Conservation (phyloP, 2,329 filamentous ascomycete species). For the Fusarium pseudoanthophilum region DNA sequence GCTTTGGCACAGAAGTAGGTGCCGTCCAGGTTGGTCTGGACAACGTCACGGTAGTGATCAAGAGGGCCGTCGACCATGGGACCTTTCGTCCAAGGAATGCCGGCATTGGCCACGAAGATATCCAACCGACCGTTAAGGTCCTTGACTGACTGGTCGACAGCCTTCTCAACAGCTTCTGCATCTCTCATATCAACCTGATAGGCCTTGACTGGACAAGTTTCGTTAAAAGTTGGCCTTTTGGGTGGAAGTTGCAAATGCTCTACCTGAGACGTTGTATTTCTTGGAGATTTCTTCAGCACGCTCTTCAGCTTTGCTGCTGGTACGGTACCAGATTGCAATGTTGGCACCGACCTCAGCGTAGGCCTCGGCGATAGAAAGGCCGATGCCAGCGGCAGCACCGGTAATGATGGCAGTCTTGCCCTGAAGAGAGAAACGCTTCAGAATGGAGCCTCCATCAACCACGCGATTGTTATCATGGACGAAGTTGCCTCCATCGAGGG, state of each 20-base stretch:
- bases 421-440: constrained; percentile 67
- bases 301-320: constrained; percentile 68
- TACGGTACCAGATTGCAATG: constrained; percentile 75
- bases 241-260: constrained; percentile 26
- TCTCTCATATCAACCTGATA: constrained; percentile 69
- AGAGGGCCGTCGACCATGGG: constrained; percentile 72
- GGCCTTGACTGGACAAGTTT: constrained; percentile 60
- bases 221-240: no score
- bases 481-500: constrained; percentile 43
- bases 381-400: constrained; percentile 72
- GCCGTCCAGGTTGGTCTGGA: constrained; percentile 76
- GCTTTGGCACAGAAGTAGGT: constrained; percentile 79
- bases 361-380: constrained; percentile 68
- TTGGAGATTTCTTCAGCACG: constrained; percentile 69
- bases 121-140: constrained; percentile 79
- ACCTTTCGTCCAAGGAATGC: constrained; percentile 77
- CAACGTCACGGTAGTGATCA: constrained; percentile 73
- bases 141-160: constrained; percentile 61
- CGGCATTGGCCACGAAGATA: constrained; percentile 80
- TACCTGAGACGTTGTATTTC: constrained; percentile 72
- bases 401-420: constrained; percentile 75
- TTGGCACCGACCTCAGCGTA: constrained; percentile 75
- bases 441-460: constrained; percentile 40
- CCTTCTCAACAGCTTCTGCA: constrained; percentile 59
- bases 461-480: constrained; percentile 37